A percentile compares a stretch with the other conserved stretches of the same genome.
Conservation (phyloP, 2,329 filamentous ascomycete genomes). For the Trichoderma sp. region DNA sequence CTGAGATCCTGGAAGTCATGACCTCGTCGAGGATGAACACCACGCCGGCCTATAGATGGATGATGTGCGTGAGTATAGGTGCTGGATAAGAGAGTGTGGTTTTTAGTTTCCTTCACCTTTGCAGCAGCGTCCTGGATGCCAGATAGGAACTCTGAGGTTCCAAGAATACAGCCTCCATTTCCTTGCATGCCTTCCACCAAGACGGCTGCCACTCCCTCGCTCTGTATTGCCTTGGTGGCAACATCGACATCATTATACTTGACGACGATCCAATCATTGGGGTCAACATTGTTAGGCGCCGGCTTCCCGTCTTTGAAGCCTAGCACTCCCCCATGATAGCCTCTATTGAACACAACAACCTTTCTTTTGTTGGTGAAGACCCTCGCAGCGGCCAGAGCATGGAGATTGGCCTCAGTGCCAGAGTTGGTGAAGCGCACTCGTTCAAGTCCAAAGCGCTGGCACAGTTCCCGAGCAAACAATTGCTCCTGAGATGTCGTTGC, state of each 20-base stretch:
- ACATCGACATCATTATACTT: conserved; percentile 58
- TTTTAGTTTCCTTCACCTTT: conserved; percentile 25
- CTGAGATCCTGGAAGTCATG: conserved; percentile 59
- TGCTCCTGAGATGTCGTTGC: conserved; percentile 51
- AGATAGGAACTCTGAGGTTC: conserved; percentile 47
- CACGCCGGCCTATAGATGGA: conserved; percentile 40
- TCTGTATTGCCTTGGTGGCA: conserved; percentile 42
- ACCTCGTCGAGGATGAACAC: conserved; percentile 70
- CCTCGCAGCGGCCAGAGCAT: conserved; percentile 54
- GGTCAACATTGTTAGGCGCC: conserved; percentile 47
- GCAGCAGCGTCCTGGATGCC: conserved; percentile 47
- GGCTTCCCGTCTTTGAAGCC: conserved; percentile 34
- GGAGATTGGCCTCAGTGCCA: conserved; percentile 62
- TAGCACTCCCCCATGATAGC: conserved; percentile 38
- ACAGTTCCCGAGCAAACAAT: conserved; percentile 50
- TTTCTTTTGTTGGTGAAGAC: conserved; percentile 43
- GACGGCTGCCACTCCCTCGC: conserved; percentile 56
- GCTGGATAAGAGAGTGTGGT: too few species aligned
- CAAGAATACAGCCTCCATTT: conserved; percentile 56
- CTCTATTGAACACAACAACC: conserved; percentile 50
- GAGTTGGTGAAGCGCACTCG: conserved; percentile 61
- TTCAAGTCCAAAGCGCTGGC: conserved; percentile 52
- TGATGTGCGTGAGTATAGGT: background rate
- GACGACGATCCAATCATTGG: conserved; percentile 56
- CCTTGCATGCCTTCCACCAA: conserved; percentile 66